phyloP scores from a whole-genome alignment of 805 yeast genomes.

The Candida stauntonica region DNA sequence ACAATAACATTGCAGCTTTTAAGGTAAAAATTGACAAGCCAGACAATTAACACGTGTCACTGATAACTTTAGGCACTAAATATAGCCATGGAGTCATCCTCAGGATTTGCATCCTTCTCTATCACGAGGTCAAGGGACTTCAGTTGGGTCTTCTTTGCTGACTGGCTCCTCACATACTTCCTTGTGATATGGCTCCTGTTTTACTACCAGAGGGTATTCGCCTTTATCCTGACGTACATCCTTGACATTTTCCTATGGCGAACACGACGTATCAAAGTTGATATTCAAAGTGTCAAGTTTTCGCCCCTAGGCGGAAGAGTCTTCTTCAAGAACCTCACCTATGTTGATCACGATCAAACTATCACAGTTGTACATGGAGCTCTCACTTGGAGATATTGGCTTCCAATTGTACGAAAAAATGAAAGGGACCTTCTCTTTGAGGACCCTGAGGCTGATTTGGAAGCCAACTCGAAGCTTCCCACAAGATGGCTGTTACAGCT shows the following conservation, averaged over 20 bases:
- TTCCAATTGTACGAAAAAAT: conserved; percentile 36
- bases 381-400: conserved; percentile 92
- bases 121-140: conserved; percentile 30
- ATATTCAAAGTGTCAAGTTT: conserved; percentile 68
- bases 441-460: conserved; percentile 19
- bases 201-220: conserved; percentile 71
- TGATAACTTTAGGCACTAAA: background rate
- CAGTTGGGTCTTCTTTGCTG: conserved; percentile 76
- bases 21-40: background rate
- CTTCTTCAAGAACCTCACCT: conserved; percentile 68
- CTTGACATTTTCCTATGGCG: conserved; percentile 62
- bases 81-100: conserved; percentile 25
- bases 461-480: conserved; percentile 46
- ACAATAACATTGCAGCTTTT: background rate
- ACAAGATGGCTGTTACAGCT: conserved; percentile 52
- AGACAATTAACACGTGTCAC: background rate
- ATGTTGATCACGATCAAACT: conserved; percentile 71
- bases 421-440: conserved; percentile 9
- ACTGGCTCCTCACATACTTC: conserved; percentile 70
- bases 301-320: conserved; percentile 82
- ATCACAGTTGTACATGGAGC: conserved; percentile 65
- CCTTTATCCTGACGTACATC: conserved; percentile 47
- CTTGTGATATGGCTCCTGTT: conserved; percentile 63
- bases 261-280: conserved; percentile 49
- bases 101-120: conserved; percentile 30